These are phyloP conservation scores for Balamuthia mandrillaris DNA, from an alignment of 208 protist species.

Conservation along the genomic window DNA sequence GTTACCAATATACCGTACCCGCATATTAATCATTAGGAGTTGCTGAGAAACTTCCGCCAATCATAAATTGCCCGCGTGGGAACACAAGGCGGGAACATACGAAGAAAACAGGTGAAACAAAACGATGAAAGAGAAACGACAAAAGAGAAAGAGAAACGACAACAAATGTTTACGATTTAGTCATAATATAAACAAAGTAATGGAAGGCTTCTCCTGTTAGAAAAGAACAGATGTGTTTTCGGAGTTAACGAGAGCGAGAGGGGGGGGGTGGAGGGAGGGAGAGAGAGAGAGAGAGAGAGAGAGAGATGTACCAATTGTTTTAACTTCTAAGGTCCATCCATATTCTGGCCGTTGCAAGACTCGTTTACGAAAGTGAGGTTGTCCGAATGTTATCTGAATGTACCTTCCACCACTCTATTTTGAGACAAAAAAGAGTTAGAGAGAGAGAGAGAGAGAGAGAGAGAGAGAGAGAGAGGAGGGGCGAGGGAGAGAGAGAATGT, in stretches of 20 bases:
- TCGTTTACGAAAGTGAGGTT: constrained; percentile 52
- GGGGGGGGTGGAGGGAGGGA: neutral
- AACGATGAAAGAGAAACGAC: too few relatives aligned
- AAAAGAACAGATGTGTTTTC: neutral
- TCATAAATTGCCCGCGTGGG: too few relatives aligned
- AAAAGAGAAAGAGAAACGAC: too few relatives aligned
- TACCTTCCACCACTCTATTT: constrained; percentile 26
- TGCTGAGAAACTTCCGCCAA: too few relatives aligned
- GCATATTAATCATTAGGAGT: too few relatives aligned
- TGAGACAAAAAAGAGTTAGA: neutral
- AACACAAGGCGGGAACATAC: too few relatives aligned
- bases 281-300: too few relatives aligned
- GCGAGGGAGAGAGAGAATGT: neutral
- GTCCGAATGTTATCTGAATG: constrained; percentile 52
- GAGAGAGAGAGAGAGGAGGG: neutral
- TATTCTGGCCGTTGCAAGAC: constrained; percentile 27
- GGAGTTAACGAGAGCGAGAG: neutral
- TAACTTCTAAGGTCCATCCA: constrained; percentile 13
- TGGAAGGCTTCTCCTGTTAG: constrained; percentile 48
- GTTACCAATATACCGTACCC: too few relatives aligned
- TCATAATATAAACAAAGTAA: constrained; percentile 54
- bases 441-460: neutral
- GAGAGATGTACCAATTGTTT: neutral
- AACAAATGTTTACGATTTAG: too few relatives aligned
- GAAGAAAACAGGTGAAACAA: too few relatives aligned